Conservation (phyloP, 2,329 filamentous ascomycete genomes). For the Calonectria pseudoreteaudii region DNA sequence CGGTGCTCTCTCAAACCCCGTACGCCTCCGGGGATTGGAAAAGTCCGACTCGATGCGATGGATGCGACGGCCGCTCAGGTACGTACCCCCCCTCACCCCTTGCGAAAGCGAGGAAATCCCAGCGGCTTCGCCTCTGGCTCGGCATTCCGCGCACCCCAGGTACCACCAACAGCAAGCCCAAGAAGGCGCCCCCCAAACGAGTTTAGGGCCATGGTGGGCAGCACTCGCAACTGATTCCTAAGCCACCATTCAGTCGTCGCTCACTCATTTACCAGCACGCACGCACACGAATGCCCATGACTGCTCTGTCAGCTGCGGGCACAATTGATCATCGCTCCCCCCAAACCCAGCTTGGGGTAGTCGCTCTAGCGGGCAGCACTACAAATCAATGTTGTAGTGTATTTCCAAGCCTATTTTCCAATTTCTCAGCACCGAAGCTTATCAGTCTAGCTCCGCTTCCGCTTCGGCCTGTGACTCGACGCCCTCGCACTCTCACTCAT, state of each 20-base stretch:
- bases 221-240: constrained; percentile 15
- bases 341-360: constrained; percentile 2
- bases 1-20: constrained; percentile 5
- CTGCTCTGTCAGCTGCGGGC: constrained; percentile 12
- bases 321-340: constrained; percentile 14
- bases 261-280: neutral
- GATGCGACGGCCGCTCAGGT: neutral
- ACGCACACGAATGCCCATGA: constrained; percentile 4
- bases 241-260: constrained; percentile 15
- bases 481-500: neutral
- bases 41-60: constrained; percentile 7
- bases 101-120: constrained; percentile 1
- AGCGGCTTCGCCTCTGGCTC: neutral
- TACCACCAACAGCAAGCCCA: neutral
- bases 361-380: constrained; percentile 12
- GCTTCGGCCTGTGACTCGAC: constrained; percentile 4
- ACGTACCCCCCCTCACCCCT: neutral
- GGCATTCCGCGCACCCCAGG: constrained; percentile 2
- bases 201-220: neutral
- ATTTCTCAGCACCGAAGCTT: constrained; percentile 28
- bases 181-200: neutral
- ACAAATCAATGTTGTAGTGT: constrained; percentile 20
- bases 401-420: constrained; percentile 13
- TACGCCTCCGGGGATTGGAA: constrained; percentile 2
- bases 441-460: constrained; percentile 18